Conservation (phyloP, 352 stramenopile genomes). For the Globisporangium abappressorium region DNA sequence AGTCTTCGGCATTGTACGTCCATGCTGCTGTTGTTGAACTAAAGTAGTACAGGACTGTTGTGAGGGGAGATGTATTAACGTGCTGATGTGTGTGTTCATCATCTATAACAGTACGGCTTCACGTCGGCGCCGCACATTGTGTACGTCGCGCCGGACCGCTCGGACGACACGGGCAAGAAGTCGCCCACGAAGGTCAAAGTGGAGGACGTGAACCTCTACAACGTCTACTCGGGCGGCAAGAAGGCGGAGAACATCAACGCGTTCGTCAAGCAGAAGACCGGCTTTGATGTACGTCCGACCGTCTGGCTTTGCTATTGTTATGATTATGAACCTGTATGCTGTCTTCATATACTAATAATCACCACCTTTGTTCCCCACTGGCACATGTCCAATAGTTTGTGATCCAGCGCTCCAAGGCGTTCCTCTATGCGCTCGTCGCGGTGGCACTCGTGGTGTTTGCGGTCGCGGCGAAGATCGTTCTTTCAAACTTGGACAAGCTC, state of each 20-base stretch:
- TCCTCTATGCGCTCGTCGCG: conserved; percentile 49
- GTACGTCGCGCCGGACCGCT: conserved; percentile 68
- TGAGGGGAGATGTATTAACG: not conserved
- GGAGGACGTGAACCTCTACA: conserved; percentile 61
- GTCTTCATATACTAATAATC: not conserved
- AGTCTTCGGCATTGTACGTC: conserved; percentile 55
- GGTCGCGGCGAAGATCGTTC: conserved; percentile 54
- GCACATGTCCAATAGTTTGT: conserved; percentile 25
- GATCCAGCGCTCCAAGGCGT: conserved; percentile 69
- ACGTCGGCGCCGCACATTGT: conserved; percentile 76
- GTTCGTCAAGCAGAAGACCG: conserved; percentile 82
- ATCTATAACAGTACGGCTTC: conserved; percentile 52
- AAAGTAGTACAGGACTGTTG: not conserved
- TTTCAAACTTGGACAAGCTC: conserved; percentile 67
- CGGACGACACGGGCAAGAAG: conserved; percentile 44
- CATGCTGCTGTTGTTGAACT: not conserved
- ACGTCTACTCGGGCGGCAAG: conserved; percentile 76
- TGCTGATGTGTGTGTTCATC: not conserved
- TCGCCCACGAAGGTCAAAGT: conserved; percentile 54
- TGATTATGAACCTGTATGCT: no score
- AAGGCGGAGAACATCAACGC: conserved; percentile 58
- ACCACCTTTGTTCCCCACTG: not conserved
- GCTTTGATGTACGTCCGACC: conserved; percentile 54
- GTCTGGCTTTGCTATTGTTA: not conserved
- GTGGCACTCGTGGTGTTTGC: conserved; percentile 29